These are phyloP conservation scores for Cadophora malorum DNA, from an alignment of 2,329 filamentous ascomycete genomes.

Conservation along the genomic window DNA sequence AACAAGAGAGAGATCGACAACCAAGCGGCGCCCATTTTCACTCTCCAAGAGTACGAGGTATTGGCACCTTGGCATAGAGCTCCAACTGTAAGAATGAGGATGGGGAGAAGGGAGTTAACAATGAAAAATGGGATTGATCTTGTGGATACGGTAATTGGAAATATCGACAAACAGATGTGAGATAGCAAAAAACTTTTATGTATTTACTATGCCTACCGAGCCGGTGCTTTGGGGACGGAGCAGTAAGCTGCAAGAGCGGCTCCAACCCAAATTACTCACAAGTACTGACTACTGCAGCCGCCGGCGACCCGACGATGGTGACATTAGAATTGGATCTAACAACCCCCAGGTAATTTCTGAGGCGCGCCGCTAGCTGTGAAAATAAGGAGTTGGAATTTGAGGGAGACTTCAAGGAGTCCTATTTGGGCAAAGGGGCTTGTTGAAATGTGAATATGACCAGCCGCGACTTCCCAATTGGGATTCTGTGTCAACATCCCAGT, in stretches of 20 bases:
- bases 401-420: background rate
- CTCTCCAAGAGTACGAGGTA: background rate
- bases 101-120: background rate
- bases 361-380: background rate
- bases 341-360: background rate
- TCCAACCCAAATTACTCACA: constrained; percentile 2
- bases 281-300: background rate
- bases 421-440: background rate
- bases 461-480: constrained; percentile 15
- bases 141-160: too few species aligned
- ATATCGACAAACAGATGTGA: too few species aligned
- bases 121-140: background rate
- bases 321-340: background rate
- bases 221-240: background rate
- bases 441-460: constrained; percentile 2
- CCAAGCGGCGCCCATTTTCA: background rate
- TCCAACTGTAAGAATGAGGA: background rate
- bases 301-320: background rate
- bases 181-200: background rate
- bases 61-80: constrained; percentile 5
- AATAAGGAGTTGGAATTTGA: background rate
- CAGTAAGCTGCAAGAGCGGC: background rate
- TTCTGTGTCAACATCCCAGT: constrained; percentile 13
- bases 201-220: background rate
- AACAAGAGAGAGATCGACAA: background rate